Percentiles rank a stretch among this genome's conserved stretches.
Evolutionary conservation across 1,284 basidiomycete species (phyloP).

Genomic region (Tilletiaria anomala): DNA sequence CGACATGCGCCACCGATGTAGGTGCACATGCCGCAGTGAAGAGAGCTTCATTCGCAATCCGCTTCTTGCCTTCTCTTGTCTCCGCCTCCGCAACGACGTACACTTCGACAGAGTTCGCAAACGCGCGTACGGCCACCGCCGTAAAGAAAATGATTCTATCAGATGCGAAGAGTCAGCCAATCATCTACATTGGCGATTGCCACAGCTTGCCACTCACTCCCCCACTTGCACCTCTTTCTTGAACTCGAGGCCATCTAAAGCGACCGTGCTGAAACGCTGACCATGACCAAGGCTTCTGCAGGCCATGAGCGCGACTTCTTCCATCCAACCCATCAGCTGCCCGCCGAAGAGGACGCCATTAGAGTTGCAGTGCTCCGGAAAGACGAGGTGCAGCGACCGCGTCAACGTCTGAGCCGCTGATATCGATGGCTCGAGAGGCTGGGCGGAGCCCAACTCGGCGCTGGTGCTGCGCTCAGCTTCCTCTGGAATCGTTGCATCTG

Average conservation of each 20-base stretch:
- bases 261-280: slow-evolving; percentile 22
- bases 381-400: slow-evolving; percentile 19
- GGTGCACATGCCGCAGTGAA: slow-evolving; percentile 16
- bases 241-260: slow-evolving; percentile 25
- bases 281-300: slow-evolving; percentile 10
- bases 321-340: slow-evolving; percentile 31
- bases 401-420: slow-evolving; percentile 13
- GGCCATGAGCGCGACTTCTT: slow-evolving; percentile 17
- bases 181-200: neutral
- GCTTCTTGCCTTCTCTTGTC: slow-evolving; percentile 10
- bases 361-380: slow-evolving; percentile 26
- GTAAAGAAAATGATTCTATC: slow-evolving; percentile 13
- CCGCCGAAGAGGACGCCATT: slow-evolving; percentile 22
- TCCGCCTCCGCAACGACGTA: slow-evolving; percentile 24
- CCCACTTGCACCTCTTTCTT: slow-evolving; percentile 17
- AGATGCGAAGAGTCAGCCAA: neutral
- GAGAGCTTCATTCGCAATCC: slow-evolving; percentile 23
- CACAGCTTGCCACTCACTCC: slow-evolving; percentile 8
- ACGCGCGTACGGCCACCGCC: slow-evolving; percentile 15
- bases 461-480: too few relatives aligned
- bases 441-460: too few relatives aligned
- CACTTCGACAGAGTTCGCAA: slow-evolving; percentile 19
- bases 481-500: too few relatives aligned
- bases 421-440: neutral
- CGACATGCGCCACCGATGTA: neutral